Evolutionary conservation across 2,329 filamentous ascomycete genomes (phyloP).

Genomic region (Sporothrix pseudoabietina): DNA sequence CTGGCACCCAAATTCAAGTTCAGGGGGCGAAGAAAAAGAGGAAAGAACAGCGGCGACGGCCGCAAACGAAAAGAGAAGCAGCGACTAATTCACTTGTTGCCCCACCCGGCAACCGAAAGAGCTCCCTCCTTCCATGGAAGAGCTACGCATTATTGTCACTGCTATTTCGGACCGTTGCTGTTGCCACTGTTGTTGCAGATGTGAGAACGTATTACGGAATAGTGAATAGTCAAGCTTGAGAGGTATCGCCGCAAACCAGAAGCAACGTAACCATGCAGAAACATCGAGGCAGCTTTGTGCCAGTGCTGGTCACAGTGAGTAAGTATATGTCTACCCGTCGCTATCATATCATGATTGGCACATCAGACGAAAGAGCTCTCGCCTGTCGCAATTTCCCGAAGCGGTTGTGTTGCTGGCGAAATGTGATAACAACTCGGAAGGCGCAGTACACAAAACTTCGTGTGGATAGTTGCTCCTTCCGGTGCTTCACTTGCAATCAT

Average conservation of each 20-base stretch:
- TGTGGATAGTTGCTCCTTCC: neutral
- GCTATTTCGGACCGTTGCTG: neutral
- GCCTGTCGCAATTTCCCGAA: slow-evolving; percentile 18
- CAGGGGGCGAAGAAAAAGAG: slow-evolving; percentile 12
- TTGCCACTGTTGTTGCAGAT: slow-evolving; percentile 6
- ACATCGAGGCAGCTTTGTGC: neutral
- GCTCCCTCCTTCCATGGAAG: slow-evolving; percentile 6
- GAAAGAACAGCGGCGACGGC: neutral
- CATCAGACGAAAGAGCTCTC: neutral
- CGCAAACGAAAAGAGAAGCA: neutral
- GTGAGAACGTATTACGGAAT: neutral
- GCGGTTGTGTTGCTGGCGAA: neutral
- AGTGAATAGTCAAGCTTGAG: neutral
- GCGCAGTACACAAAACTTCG: neutral
- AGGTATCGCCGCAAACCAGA: neutral
- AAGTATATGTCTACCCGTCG: neutral
- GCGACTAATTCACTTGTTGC: neutral
- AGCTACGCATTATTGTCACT: neutral
- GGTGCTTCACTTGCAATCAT: neutral
- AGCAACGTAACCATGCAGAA: neutral
- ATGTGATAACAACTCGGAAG: slow-evolving; percentile 19
- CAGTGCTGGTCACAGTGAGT: no score
- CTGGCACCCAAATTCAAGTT: neutral
- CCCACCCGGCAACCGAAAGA: slow-evolving; percentile 25
- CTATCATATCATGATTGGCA: neutral